Evolutionary conservation across 768 basidiomycete species (phyloP).

Genomic region (Collybia nuda): DNA sequence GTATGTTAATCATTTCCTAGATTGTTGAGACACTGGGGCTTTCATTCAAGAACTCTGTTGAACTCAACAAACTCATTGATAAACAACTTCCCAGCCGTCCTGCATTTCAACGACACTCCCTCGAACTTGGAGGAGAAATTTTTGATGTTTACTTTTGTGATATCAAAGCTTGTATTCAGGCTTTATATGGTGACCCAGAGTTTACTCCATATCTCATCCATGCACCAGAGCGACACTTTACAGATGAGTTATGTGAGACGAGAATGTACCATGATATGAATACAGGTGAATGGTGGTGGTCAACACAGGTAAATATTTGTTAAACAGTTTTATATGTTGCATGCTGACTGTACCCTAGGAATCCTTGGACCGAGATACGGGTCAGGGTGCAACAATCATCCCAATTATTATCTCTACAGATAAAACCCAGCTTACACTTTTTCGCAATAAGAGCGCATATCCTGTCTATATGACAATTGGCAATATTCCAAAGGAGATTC

Average conservation of each 20-base stretch:
- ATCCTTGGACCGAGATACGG: too few relatives aligned
- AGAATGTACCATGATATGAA: constrained; percentile 30
- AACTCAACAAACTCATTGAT: constrained; percentile 30
- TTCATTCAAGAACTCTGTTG: constrained; percentile 19
- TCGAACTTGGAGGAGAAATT: constrained; percentile 24
- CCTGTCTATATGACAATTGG: constrained; percentile 50
- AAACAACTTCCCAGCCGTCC: constrained; percentile 16
- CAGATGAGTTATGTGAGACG: constrained; percentile 11
- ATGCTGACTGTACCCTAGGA: too few relatives aligned
- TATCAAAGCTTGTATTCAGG: constrained; percentile 32
- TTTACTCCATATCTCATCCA: constrained; percentile 28
- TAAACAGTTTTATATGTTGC: too few relatives aligned
- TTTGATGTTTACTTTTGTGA: constrained; percentile 31
- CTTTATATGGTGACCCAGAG: constrained; percentile 31
- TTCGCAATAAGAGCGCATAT: constrained; percentile 35
- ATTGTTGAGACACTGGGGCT: constrained; percentile 24
- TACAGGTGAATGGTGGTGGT: constrained; percentile 46
- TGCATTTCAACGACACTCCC: constrained; percentile 22
- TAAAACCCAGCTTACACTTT: too few relatives aligned
- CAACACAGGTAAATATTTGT: constrained; percentile 28
- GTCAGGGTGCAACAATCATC: too few relatives aligned
- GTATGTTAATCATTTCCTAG: constrained; percentile 13
- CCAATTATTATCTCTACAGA: too few relatives aligned
- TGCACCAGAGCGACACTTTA: constrained; percentile 37
- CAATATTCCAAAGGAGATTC: constrained; percentile 40